Evolutionary conservation across 352 stramenopile genomes (phyloP).

Genomic region (Phytophthora quininea): DNA sequence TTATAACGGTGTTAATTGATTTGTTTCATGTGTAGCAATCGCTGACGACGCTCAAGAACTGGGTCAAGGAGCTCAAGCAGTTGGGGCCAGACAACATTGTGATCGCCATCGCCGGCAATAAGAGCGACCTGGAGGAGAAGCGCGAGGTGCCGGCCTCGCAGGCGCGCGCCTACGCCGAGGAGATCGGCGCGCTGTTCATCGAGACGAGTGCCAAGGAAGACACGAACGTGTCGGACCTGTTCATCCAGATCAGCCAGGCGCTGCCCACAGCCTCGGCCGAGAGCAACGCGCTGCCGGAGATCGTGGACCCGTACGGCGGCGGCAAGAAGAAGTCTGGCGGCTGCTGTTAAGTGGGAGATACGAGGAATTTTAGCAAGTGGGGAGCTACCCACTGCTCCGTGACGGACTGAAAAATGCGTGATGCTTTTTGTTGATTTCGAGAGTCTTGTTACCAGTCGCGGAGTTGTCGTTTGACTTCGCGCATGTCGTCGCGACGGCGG

Average conservation of each 20-base stretch:
- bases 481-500: conserved; percentile 74
- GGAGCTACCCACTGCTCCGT: not conserved
- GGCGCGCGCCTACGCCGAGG: conserved; percentile 90
- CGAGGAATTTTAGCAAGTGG: too few species aligned
- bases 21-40: conserved; percentile 63
- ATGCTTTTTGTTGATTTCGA: conserved; percentile 39
- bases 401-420: conserved; percentile 35
- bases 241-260: conserved; percentile 90
- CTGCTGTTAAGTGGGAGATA: conserved; percentile 86
- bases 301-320: conserved; percentile 84
- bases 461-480: conserved; percentile 76
- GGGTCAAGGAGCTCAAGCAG: conserved; percentile 94
- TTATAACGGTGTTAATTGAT: too few species aligned
- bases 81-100: conserved; percentile 94
- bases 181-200: conserved; percentile 93
- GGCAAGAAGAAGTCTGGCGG: conserved; percentile 85
- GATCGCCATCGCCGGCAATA: conserved; percentile 95
- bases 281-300: conserved; percentile 85
- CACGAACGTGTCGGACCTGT: conserved; percentile 93
- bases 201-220: conserved; percentile 95
- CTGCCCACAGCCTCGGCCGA: conserved; percentile 72
- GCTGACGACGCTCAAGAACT: conserved; percentile 94
- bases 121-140: conserved; percentile 92
- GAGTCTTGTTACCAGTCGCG: conserved; percentile 62
- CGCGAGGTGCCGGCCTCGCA: conserved; percentile 88